Evolutionary conservation across 768 basidiomycete genomes (phyloP), one percentile per base, ranked within the genome.

Genomic region (Artomyces pyxidatus): DNA sequence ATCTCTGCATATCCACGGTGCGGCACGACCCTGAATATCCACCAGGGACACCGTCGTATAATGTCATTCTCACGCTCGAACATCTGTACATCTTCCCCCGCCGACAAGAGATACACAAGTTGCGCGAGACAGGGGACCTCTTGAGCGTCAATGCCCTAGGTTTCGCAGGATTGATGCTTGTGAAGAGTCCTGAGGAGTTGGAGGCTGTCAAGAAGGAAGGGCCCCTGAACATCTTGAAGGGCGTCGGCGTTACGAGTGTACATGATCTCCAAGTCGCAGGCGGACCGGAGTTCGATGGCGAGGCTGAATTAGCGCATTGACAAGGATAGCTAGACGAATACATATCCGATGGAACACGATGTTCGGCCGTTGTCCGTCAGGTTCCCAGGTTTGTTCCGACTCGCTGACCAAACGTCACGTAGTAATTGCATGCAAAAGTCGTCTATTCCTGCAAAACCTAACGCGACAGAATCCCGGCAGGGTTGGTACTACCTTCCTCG

Each of bases 81-180:
- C 92, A 97, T 67, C 69, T 97, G 50, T 83, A 95, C 64, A 49
- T 96, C 49, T 80, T 97, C 59, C 94, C 94, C 26, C 81, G 94
- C 32, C 72, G 71, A 42, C 65, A 67, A 27, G 89, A 91, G 61
- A 65, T 63, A n/a, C 75, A 84, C 63, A 63, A 59, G 10, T 65
- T 86, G 4, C 52, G 65, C 46, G 72, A 69, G 43, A 77, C 76
- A 2, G 77, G 78, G n/a, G 75, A 79, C 28, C 52, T 65, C 47
- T 59, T 97, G 23, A 78, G 79, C 58, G 72, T 97, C 37, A 96
- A 97, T 64, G 76, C 94, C 39, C 73, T 96, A 42, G 94, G 89
- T 12, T 96, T 85, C 62, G 87, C 90, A 6, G 94, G 94, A 1
- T 80, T 89, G 83, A 58, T 96, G 52, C 76, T 96, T 47, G 90